Base-by-base conservation (phyloP, 352 stramenopile genomes). In the Globisporangium megalacanthum region DNA sequence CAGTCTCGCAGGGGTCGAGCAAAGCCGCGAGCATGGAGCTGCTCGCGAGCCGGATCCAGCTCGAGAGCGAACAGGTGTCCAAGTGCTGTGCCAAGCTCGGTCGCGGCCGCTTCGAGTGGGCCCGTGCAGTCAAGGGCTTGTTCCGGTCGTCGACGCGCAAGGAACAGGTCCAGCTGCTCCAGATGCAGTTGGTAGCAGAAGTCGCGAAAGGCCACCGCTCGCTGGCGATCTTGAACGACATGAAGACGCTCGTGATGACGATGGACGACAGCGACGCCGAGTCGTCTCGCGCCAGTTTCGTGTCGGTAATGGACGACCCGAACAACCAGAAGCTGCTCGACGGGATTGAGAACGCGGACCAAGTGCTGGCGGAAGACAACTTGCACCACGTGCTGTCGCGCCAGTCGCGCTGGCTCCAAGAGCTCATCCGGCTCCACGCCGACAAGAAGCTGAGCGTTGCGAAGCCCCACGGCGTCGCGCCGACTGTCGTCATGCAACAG, bases 111-210 rank as follows among this genome's bases (percentile, higher is more conserved):
- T 56, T 62, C 25, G 70, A 81, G 49, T 66, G 83, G 37, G 56
- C 88, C 19, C 74, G 75, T 20, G 75, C 72, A n/a, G 65, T 90
- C 7, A 60, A 65, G 33, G 55, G 66, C 36, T 61, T 73, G 50
- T 75, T 86, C 52, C 41, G 22, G 3, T 76, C 73, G n/a, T 68
- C 68, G 9, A 72, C 65, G 36, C 65, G 72, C 19, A 74, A 79
- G 42, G 70, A 88, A 36, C 77, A 84, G 49, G 68, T 90, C 10
- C 62, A 72, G 52, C 55, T 90, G 37, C 64, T 86, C 17, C 80
- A 83, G 59, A 86, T 90, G 74, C 76, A 88, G 54, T 65, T 90
- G 2, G 72, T 86, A 33, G 80, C 80, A n/a, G 73, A 85, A 31
- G 73, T 86, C 20, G 78, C 80, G 36, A 76, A 72, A 37, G 60